A percentile compares a stretch with the other conserved stretches of the same genome.
Conservation (phyloP, 2,329 filamentous ascomycete genomes). For the Cercospora canescens region DNA sequence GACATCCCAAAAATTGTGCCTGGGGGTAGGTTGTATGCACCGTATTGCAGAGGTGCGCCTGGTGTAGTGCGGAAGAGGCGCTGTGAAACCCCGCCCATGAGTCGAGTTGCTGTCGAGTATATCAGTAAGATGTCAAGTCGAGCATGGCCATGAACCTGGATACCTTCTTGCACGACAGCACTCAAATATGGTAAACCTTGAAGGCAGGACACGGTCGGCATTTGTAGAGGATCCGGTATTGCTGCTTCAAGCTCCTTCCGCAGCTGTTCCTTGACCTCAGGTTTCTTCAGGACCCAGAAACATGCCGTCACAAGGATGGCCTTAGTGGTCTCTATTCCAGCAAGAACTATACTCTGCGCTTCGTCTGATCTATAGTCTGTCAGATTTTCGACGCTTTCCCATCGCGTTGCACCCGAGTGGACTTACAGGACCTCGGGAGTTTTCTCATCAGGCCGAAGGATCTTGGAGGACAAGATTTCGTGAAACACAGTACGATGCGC, state of each 20-base stretch:
- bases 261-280: conserved; percentile 37
- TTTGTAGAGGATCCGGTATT: conserved; percentile 13
- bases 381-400: background rate
- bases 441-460: conserved; percentile 6
- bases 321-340: conserved; percentile 48
- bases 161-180: background rate
- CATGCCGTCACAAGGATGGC: conserved; percentile 44
- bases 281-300: conserved; percentile 43
- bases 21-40: background rate
- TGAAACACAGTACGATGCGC: conserved; percentile 1
- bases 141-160: background rate
- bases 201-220: conserved; percentile 1
- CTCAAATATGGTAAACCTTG: background rate
- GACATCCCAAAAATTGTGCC: background rate
- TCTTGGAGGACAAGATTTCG: background rate
- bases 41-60: background rate
- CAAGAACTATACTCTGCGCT: conserved; percentile 22
- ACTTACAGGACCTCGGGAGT: background rate
- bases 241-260: conserved; percentile 38
- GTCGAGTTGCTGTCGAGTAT: conserved; percentile 19
- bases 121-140: conserved; percentile 12
- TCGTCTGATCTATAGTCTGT: background rate
- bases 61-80: conserved; percentile 10
- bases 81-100: conserved; percentile 22
- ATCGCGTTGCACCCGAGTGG: background rate